Base-by-base conservation (phyloP, 768 basidiomycete genomes). In the Pulveroboletus sp. region DNA sequence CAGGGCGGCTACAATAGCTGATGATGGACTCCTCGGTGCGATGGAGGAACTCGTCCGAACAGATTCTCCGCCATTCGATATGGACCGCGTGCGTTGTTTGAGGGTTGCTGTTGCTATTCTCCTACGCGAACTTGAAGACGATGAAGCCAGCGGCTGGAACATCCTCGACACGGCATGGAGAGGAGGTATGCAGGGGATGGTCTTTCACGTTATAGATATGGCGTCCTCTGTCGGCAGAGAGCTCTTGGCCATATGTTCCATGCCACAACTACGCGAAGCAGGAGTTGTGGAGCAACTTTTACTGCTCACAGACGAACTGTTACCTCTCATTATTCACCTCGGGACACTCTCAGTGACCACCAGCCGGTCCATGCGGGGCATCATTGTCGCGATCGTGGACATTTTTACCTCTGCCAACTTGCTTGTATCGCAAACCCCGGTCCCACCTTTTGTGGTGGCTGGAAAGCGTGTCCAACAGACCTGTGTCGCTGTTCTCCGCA, bases 91-190 rank as follows among this genome's bases (percentile, higher is more conserved):
- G 17, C 77, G 81, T 29, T 78, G 76, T 7, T 64, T 90, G 13
- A 79, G 87, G 2, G 80, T 86, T 24, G 81, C 87, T 0, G 57
- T 86, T 13, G 80, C 80, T 0, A 68, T 87, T 13, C 61, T 90
- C 8, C 62, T 72, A 25, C 71, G 71, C 19, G 82, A 83, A 40
- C 63, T 89, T 1, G 66, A 66, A 11, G 66, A 72, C 16, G 70
- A 72, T n/a, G 77, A 78, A 17, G 65, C 71, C 33, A 82, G 78
- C 7, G 82, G 83, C 49, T 80, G 75, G 73, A 71, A 67, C 12
- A 68, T 82, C 10, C 65, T 86, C 12, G 70, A 82, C 44, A 70
- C 74, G 2, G 75, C 82, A 42, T 86, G 87, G 85, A 71, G 74
- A 6, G 82, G 84, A 53, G 70, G 76, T 3, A 69, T 70, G 5